Evolutionary conservation across 1,284 basidiomycete species (phyloP).

Genomic region (Coniophora puteana): DNA sequence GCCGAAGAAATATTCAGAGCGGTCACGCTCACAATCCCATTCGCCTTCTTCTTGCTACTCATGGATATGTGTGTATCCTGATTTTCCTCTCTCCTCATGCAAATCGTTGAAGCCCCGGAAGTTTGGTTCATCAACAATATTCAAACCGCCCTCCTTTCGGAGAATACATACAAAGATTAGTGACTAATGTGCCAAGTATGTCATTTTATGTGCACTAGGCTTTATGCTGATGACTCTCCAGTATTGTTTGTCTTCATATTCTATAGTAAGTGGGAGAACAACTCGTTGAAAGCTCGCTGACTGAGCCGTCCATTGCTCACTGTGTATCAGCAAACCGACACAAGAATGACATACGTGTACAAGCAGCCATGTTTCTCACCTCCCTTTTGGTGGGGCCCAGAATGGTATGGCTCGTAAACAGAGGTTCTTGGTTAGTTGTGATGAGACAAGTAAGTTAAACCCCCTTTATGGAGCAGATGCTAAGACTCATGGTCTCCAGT

Average conservation of each 20-base stretch:
- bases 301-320: slow-evolving; percentile 4
- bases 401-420: slow-evolving; percentile 68
- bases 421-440: slow-evolving; percentile 59
- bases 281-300: neutral
- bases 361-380: slow-evolving; percentile 53
- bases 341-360: slow-evolving; percentile 49
- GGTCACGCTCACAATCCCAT: slow-evolving; percentile 59
- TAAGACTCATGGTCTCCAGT: slow-evolving; percentile 35
- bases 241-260: slow-evolving; percentile 73
- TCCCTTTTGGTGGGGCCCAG: slow-evolving; percentile 57
- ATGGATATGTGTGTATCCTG: slow-evolving; percentile 69
- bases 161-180: slow-evolving; percentile 49
- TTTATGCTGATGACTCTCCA: slow-evolving; percentile 30
- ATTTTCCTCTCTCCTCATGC: slow-evolving; percentile 6
- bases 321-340: slow-evolving; percentile 54
- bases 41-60: slow-evolving; percentile 65
- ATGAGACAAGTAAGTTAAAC: slow-evolving; percentile 62
- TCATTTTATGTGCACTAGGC: slow-evolving; percentile 14
- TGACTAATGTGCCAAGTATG: slow-evolving; percentile 67
- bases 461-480: neutral
- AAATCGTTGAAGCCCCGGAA: slow-evolving; percentile 27
- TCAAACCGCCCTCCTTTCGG: slow-evolving; percentile 47
- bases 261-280: slow-evolving; percentile 52
- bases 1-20: slow-evolving; percentile 69
- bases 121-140: slow-evolving; percentile 75